Base-by-base conservation (phyloP, 495 filamentous ascomycete species). In the Podospora sp. region DNA sequence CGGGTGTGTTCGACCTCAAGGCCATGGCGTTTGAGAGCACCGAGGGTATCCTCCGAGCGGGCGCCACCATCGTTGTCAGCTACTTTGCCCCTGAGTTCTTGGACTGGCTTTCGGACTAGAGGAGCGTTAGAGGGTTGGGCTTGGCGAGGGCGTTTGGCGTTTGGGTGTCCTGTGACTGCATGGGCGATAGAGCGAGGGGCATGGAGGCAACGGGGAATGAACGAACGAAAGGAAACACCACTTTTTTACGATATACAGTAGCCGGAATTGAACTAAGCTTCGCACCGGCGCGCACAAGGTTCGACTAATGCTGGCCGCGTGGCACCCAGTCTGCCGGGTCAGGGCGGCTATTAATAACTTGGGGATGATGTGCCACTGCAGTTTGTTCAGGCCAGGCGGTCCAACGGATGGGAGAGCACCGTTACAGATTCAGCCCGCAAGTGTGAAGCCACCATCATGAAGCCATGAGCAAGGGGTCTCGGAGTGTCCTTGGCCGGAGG, bases 1-100 rank as follows among this genome's bases (percentile, higher is more conserved):
- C 95, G 11, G 95, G 95, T 0, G 95, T 99, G n/a, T 99, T 98
- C 75, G 94, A 97, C 77, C 81, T 99, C 75, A 96, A 93, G 79
- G 84, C 90, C 2, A 97, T 97, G 92, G 96, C 92, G 0, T 94
- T 96, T 74, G 95, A 99, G 78, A 89, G 90, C 65, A 93, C 93
- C 0, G 91, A 98, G 74, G 91, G 94, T 1, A 98, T 99, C 65
- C 78, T 99, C 59, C 86, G 95, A 68, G 95, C 95, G 53, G 95
- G 95, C 27, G 95, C 96, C 14, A 91, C 87, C 1, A 97, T 98
- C 73, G 85, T 99, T 52, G 82, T 99, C 67, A 94, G 86, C 76
- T 99, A 99, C 76, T 99, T 99, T 73, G 92, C 90, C 0, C 95
- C 96, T 7, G 89, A 97, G 50, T 96, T 98, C 71, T 78, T 99